These are phyloP conservation scores for Aureobasidium sp. DNA, from an alignment of 2,329 filamentous ascomycete genomes.

Conservation along the genomic window DNA sequence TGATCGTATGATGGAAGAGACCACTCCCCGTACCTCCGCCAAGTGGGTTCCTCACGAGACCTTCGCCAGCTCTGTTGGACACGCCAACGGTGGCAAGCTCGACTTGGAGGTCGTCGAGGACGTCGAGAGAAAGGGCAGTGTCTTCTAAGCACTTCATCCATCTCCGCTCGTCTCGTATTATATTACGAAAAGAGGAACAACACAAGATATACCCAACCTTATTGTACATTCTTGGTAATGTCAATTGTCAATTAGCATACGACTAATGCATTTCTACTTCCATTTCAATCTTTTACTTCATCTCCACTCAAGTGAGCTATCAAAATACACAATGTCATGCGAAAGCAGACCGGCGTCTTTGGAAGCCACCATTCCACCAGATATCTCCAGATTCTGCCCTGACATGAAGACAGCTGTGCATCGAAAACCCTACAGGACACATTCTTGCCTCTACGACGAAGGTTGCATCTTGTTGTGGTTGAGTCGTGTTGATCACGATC, in stretches of 20 bases:
- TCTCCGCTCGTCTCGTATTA: too few relatives aligned
- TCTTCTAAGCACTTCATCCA: conserved; percentile 21
- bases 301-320: background rate
- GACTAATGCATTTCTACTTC: background rate
- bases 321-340: background rate
- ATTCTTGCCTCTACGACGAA: background rate
- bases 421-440: background rate
- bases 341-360: too few relatives aligned
- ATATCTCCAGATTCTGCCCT: too few relatives aligned
- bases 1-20: conserved; percentile 84
- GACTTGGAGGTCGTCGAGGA: conserved; percentile 21
- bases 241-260: background rate
- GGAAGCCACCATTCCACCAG: too few relatives aligned
- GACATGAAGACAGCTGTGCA: background rate
- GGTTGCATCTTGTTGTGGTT: background rate
- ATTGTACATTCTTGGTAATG: conserved; percentile 1
- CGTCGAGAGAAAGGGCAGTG: conserved; percentile 28
- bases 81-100: conserved; percentile 32
- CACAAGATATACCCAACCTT: background rate
- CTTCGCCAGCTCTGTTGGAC: conserved; percentile 51
- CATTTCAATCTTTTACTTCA: background rate
- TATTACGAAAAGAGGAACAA: background rate
- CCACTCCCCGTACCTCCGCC: conserved; percentile 63
- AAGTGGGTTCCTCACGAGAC: conserved; percentile 67
- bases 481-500: background rate